Percentiles rank a stretch among this genome's conserved stretches.
Conservation (phyloP, 768 basidiomycete species). For the Auricularia sp. region DNA sequence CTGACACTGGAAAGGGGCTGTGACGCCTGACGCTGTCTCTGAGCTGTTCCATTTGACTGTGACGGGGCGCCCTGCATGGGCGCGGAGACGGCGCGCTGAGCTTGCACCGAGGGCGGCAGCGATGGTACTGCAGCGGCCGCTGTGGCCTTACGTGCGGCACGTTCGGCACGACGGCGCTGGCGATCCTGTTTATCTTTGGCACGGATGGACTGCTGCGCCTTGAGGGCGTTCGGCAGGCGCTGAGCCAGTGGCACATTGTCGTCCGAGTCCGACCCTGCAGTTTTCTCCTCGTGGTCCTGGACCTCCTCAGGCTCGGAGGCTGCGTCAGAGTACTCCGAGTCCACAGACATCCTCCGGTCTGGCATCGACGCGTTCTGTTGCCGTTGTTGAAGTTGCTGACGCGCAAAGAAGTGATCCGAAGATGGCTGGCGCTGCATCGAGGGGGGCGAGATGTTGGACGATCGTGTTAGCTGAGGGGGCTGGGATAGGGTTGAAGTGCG, state of each 20-base stretch:
- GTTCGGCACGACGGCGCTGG: conserved; percentile 44
- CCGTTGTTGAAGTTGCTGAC: neutral
- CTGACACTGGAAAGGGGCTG: conserved; percentile 10
- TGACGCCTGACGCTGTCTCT: conserved; percentile 15
- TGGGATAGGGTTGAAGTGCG: neutral
- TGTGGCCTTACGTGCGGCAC: conserved; percentile 18
- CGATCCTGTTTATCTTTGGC: conserved; percentile 60
- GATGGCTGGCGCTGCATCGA: neutral
- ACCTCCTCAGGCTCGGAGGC: neutral
- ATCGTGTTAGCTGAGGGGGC: neutral
- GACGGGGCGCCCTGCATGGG: conserved; percentile 5
- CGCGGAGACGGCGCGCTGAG: conserved; percentile 8
- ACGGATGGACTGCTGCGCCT: conserved; percentile 73
- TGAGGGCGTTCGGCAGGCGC: conserved; percentile 72
- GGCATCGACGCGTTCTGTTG: neutral
- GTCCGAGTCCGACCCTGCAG: conserved; percentile 27
- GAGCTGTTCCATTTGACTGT: conserved; percentile 11
- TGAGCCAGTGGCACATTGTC: conserved; percentile 82
- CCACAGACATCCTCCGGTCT: neutral
- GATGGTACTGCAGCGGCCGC: neutral
- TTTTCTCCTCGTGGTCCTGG: neutral
- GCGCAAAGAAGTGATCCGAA: neutral
- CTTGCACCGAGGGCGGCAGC: neutral
- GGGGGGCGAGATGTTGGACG: neutral
- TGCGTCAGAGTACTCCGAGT: neutral